Conservation (phyloP, 2,329 filamentous ascomycete species). For the Fusarium piperis region DNA sequence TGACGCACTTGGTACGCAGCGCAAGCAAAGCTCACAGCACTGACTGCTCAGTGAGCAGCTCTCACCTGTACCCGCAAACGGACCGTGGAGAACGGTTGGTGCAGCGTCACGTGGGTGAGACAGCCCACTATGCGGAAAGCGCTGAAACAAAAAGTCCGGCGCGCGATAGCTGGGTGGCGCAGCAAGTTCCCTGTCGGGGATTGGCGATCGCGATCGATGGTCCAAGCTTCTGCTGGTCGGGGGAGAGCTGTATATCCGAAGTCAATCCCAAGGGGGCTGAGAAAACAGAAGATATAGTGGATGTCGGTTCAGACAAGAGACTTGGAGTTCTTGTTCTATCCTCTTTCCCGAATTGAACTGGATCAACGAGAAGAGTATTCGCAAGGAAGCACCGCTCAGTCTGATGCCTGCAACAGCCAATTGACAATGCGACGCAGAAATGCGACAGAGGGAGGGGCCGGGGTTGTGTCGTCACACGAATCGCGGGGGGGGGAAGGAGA, state of each 20-base stretch:
- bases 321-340: not conserved
- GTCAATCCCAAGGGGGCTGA: not conserved
- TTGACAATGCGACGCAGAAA: conserved; percentile 13
- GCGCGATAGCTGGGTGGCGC: conserved; percentile 19
- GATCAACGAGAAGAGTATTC: conserved; percentile 8
- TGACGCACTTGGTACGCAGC: conserved; percentile 41
- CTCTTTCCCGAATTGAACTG: conserved; percentile 7
- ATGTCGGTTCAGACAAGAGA: not conserved
- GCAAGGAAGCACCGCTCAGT: not conserved
- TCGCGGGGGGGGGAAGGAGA: conserved; percentile 5
- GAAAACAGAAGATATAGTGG: not conserved
- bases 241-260: conserved; percentile 6
- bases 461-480: conserved; percentile 25
- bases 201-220: conserved; percentile 30
- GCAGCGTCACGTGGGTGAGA: conserved; percentile 28
- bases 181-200: not conserved
- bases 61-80: conserved; percentile 25
- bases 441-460: conserved; percentile 16
- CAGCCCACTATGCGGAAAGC: conserved; percentile 9
- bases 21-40: conserved; percentile 7
- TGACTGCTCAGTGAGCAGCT: conserved; percentile 29
- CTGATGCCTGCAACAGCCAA: conserved; percentile 11
- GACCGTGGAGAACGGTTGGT: not conserved
- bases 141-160: conserved; percentile 31
- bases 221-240: conserved; percentile 18